Evolutionary conservation across 805 yeast species (phyloP).

Genomic region (Saturnispora dispora): DNA sequence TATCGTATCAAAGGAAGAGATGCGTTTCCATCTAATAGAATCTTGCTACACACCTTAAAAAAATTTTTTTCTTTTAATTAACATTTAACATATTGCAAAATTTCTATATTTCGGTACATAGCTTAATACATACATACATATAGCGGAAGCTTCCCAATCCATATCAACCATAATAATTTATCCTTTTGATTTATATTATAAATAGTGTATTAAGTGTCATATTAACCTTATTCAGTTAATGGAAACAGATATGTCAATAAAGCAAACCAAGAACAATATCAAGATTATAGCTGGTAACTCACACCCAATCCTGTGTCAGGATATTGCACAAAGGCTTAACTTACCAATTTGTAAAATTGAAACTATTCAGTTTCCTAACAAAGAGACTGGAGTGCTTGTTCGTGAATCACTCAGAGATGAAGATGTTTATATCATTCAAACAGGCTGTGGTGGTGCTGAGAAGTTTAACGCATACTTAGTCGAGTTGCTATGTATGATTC

Average conservation of each 20-base stretch:
- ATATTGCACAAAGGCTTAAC: constrained; percentile 58
- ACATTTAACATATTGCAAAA: neutral
- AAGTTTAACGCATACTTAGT: constrained; percentile 72
- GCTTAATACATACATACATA: neutral
- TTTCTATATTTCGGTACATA: too few relatives aligned
- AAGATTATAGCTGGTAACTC: constrained; percentile 57
- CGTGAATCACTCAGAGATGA: constrained; percentile 88
- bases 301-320: constrained; percentile 74
- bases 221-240: neutral
- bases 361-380: constrained; percentile 78
- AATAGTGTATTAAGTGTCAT: neutral
- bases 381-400: constrained; percentile 80
- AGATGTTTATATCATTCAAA: constrained; percentile 77
- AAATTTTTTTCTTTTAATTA: neutral
- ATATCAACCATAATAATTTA: too few relatives aligned
- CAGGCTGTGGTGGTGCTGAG: constrained; percentile 58
- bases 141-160: neutral
- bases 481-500: constrained; percentile 83
- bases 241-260: constrained; percentile 21
- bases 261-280: constrained; percentile 35
- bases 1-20: neutral
- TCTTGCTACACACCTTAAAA: neutral
- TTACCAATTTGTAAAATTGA: constrained; percentile 63
- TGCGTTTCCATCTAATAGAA: neutral
- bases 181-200: neutral